phyloP scores from a whole-genome alignment of 2,329 filamentous ascomycete species.

The Balansia obtecta region DNA sequence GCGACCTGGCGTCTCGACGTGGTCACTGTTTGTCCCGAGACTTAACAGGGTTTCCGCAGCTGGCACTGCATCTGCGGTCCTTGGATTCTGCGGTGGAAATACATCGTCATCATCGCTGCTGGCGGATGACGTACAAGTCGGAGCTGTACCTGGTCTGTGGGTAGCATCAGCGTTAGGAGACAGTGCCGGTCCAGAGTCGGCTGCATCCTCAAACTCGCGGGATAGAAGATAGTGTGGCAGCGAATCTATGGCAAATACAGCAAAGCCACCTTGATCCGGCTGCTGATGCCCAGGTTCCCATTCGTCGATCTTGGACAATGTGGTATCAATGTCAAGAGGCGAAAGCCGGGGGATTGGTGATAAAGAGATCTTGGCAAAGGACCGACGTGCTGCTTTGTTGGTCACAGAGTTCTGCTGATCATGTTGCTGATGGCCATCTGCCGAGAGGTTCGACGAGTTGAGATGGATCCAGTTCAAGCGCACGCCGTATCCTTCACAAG shows the following conservation, averaged over 20 bases:
- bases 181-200: not conserved
- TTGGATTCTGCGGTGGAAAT: not conserved
- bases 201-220: not conserved
- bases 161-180: not conserved
- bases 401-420: not conserved
- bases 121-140: not conserved
- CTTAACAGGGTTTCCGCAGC: not conserved
- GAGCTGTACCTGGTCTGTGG: not conserved
- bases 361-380: not conserved
- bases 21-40: not conserved
- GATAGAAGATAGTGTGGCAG: not conserved
- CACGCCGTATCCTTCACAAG: constrained; percentile 12
- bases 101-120: not conserved
- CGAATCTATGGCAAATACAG: not conserved
- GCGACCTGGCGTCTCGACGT: not conserved
- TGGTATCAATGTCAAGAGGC: constrained; percentile 3
- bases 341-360: constrained; percentile 1
- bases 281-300: not conserved
- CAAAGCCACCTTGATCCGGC: constrained; percentile 1
- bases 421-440: not conserved
- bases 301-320: constrained; percentile 7
- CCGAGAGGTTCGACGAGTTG: not conserved
- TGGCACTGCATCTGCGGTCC: not conserved
- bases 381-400: not conserved
- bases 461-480: constrained; percentile 9